Conservation (phyloP, 139 green algal species). For the Micromonas commoda region DNA sequence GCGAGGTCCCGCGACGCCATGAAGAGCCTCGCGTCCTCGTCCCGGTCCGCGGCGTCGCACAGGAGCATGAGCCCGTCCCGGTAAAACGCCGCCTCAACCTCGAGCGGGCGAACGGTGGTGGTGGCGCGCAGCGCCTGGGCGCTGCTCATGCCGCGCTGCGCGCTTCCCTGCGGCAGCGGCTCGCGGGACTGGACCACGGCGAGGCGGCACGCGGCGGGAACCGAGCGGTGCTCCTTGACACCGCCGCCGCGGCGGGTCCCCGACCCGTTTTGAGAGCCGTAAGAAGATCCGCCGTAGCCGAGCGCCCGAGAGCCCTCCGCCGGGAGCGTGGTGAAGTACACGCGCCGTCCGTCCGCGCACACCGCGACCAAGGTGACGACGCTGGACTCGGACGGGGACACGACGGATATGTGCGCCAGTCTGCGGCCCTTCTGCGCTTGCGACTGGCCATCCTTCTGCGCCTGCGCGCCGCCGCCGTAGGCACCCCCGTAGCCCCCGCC, state of each 20-base stretch:
- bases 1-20: constrained; percentile 49
- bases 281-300: neutral
- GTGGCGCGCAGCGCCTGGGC: constrained; percentile 2
- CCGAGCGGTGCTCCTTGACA: neutral
- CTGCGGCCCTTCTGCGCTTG: neutral
- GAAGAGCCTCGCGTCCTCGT: constrained; percentile 48
- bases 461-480: too few species aligned
- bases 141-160: neutral
- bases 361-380: constrained; percentile 75
- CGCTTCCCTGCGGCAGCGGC: neutral
- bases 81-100: constrained; percentile 61
- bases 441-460: too few species aligned
- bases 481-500: too few species aligned
- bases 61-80: constrained; percentile 54
- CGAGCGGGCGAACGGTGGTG: constrained; percentile 34
- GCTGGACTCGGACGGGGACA: constrained; percentile 56
- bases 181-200: constrained; percentile 1
- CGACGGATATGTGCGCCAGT: constrained; percentile 65
- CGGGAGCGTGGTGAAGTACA: constrained; percentile 69
- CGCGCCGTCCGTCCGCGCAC: constrained; percentile 69
- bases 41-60: constrained; percentile 48
- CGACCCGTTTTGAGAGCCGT: too few species aligned
- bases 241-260: too few species aligned
- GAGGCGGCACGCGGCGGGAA: neutral
- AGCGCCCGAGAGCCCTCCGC: neutral